phyloP scores from a whole-genome alignment of 1,284 basidiomycete species.

The Leccinum huronense region DNA sequence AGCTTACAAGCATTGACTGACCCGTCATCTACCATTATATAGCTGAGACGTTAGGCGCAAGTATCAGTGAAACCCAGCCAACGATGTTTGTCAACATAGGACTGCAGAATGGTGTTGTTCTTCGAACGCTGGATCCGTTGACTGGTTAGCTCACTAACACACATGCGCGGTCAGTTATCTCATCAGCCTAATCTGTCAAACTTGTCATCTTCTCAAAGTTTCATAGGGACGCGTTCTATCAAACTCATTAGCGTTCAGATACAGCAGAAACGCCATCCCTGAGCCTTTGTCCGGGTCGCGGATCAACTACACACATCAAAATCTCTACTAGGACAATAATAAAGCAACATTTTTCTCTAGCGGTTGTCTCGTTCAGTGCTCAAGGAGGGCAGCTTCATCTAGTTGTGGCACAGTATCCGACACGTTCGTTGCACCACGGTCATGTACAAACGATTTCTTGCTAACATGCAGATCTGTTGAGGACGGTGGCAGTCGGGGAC shows the following conservation, averaged over 20 bases:
- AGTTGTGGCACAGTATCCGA: slow-evolving; percentile 93
- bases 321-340: slow-evolving; percentile 87
- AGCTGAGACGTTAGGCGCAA: slow-evolving; percentile 95
- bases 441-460: slow-evolving; percentile 85
- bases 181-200: background rate
- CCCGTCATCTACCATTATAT: slow-evolving; percentile 93
- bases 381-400: slow-evolving; percentile 77
- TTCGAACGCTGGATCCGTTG: slow-evolving; percentile 92
- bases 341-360: slow-evolving; percentile 92
- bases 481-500: slow-evolving; percentile 78
- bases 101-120: slow-evolving; percentile 90
- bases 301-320: slow-evolving; percentile 97
- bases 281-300: slow-evolving; percentile 94
- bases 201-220: slow-evolving; percentile 47
- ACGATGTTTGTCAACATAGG: slow-evolving; percentile 99
- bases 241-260: slow-evolving; percentile 86
- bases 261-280: slow-evolving; percentile 80
- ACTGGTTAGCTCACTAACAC: slow-evolving; percentile 97
- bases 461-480: slow-evolving; percentile 83
- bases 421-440: slow-evolving; percentile 78
- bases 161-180: slow-evolving; percentile 71
- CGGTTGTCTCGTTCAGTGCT: slow-evolving; percentile 83
- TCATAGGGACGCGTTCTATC: slow-evolving; percentile 93
- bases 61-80: slow-evolving; percentile 92
- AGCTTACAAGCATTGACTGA: slow-evolving; percentile 96